These are phyloP conservation scores for Lizanozyma gosingica DNA, from an alignment of 1,139 yeast genomes.

Conservation along the genomic window DNA sequence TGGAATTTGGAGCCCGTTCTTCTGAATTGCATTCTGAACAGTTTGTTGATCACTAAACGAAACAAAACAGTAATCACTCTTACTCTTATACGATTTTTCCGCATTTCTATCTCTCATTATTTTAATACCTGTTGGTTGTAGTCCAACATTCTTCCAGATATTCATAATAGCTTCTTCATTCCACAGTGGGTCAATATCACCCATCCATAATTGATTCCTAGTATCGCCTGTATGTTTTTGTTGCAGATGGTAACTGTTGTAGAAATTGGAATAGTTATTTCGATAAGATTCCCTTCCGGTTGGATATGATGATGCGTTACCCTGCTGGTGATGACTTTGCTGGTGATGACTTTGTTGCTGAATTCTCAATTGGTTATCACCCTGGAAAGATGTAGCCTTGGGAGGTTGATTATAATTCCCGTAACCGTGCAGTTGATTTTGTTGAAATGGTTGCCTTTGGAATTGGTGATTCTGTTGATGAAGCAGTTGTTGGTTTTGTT, in stretches of 20 bases:
- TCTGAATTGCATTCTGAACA: slow-evolving; percentile 61
- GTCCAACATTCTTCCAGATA: slow-evolving; percentile 50
- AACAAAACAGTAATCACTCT: slow-evolving; percentile 78
- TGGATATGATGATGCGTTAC: too few species aligned
- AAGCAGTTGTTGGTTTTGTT: not conserved
- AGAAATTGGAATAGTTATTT: not conserved
- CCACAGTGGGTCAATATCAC: slow-evolving; percentile 83
- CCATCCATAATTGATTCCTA: slow-evolving; percentile 69
- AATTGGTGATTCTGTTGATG: not conserved
- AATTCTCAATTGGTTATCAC: not conserved
- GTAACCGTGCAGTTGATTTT: not conserved
- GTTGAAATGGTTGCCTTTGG: not conserved
- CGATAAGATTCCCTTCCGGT: not conserved
- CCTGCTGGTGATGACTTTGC: not conserved
- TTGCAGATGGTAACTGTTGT: not conserved
- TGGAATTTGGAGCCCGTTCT: slow-evolving; percentile 67
- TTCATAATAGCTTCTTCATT: slow-evolving; percentile 60
- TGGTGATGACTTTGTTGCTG: not conserved
- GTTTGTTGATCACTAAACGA: slow-evolving; percentile 61
- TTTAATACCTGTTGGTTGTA: slow-evolving; percentile 27
- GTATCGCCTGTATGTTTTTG: slow-evolving; percentile 8
- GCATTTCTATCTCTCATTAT: slow-evolving; percentile 29
- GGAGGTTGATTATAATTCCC: not conserved
- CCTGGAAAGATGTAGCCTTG: not conserved
- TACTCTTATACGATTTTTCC: slow-evolving; percentile 41